Evolutionary conservation across 2,329 filamentous ascomycete species (phyloP).

Genomic region (Onygenales sp.): DNA sequence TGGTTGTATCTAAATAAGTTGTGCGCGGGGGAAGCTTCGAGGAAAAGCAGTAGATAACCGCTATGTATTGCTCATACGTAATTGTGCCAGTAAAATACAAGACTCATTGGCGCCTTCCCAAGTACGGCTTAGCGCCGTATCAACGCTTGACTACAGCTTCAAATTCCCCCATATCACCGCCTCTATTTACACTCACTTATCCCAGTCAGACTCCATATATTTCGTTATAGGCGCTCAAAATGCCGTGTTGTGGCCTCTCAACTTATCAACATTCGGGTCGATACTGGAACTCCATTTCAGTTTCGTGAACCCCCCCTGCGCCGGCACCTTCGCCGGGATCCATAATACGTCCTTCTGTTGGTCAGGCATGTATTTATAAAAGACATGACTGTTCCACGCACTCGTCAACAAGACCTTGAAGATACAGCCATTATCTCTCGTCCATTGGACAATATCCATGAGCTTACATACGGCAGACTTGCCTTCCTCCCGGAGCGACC

Average conservation of each 20-base stretch:
- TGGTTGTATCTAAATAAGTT: background rate
- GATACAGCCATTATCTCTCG: background rate
- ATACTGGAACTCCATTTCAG: slow-evolving; percentile 2
- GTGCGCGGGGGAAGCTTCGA: slow-evolving; percentile 6
- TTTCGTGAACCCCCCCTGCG: background rate
- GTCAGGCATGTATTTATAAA: background rate
- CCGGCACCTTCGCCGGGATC: background rate
- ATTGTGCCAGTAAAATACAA: background rate
- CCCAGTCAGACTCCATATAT: too few relatives aligned
- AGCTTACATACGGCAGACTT: background rate
- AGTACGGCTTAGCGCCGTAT: background rate
- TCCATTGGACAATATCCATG: slow-evolving; percentile 1
- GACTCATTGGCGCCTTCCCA: background rate
- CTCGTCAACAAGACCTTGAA: slow-evolving; percentile 2
- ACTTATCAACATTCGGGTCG: background rate
- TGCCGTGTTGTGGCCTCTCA: background rate
- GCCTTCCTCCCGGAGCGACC: background rate
- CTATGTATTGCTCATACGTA: background rate
- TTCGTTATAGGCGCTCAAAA: too few relatives aligned
- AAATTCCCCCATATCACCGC: background rate
- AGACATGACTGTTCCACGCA: slow-evolving; percentile 1
- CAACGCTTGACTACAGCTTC: background rate
- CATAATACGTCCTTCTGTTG: background rate
- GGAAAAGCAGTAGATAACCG: background rate
- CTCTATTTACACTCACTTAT: background rate